phyloP scores from a whole-genome alignment of 225 moss, liverwort and hornwort species.

The Sphagnum contortum region DNA sequence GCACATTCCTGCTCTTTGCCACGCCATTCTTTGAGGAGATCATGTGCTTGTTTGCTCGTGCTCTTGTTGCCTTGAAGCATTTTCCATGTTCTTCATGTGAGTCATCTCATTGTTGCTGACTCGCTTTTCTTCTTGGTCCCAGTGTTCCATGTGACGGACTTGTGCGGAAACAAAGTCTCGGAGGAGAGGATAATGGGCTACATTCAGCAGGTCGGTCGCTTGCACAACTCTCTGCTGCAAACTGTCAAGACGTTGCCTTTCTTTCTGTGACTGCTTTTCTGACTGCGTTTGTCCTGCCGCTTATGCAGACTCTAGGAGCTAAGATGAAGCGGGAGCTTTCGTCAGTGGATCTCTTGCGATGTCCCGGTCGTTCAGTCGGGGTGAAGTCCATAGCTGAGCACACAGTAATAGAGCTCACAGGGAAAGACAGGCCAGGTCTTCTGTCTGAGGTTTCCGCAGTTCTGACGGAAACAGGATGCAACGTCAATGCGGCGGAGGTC shows the following conservation, averaged over 20 bases:
- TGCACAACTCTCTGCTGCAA: too few relatives aligned
- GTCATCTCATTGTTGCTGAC: not conserved
- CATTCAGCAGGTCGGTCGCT: constrained; percentile 26
- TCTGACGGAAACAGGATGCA: constrained; percentile 56
- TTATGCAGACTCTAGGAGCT: constrained; percentile 49
- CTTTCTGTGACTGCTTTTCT: too few relatives aligned
- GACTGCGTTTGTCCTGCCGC: too few relatives aligned
- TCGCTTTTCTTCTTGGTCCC: not conserved
- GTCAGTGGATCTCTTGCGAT: constrained; percentile 38
- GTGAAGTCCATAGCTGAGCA: constrained; percentile 60
- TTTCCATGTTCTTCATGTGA: not conserved
- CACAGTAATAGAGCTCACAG: constrained; percentile 76
- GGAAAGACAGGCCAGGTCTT: constrained; percentile 76
- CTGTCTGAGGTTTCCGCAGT: constrained; percentile 81
- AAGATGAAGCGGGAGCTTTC: constrained; percentile 24
- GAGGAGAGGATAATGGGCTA: constrained; percentile 13
- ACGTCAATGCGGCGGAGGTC: constrained; percentile 82
- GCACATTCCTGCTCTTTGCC: not conserved
- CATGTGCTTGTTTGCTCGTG: too few relatives aligned
- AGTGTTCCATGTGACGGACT: constrained; percentile 40
- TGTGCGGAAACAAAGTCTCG: constrained; percentile 16
- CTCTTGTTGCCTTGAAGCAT: too few relatives aligned
- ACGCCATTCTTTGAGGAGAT: too few relatives aligned
- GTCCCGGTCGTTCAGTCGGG: constrained; percentile 39
- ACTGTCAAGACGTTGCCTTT: too few relatives aligned